Evolutionary conservation across 116 monocot species (phyloP).

Genomic region (Zostera marina): DNA sequence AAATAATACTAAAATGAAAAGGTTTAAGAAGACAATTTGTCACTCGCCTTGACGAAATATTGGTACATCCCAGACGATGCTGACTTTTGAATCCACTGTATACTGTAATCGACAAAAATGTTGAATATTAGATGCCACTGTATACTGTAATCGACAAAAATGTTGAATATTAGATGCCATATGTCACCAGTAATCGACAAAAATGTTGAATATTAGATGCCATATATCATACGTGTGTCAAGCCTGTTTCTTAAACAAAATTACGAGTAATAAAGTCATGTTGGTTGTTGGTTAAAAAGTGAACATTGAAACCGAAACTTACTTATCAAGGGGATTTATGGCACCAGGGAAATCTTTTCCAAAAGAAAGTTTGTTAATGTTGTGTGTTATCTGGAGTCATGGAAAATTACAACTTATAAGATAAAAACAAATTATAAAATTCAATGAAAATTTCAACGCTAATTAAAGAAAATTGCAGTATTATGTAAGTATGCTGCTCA

Average conservation of each 20-base stretch:
- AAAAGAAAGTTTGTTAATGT: constrained; percentile 84
- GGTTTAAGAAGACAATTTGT: background rate
- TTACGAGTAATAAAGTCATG: too few species aligned
- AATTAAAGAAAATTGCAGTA: too few species aligned
- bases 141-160: too few species aligned
- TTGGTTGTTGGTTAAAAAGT: background rate
- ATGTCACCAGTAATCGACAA: constrained; percentile 9
- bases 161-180: background rate
- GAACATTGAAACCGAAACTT: constrained; percentile 12
- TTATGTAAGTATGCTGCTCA: constrained; percentile 13
- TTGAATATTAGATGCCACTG: background rate
- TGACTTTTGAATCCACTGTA: constrained; percentile 39
- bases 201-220: background rate
- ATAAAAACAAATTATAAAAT: background rate
- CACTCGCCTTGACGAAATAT: constrained; percentile 80
- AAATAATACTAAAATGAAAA: background rate
- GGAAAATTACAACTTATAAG: background rate
- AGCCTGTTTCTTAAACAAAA: too few species aligned
- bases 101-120: constrained; percentile 25
- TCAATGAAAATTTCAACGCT: background rate
- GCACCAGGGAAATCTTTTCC: constrained; percentile 87
- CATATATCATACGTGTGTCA: background rate
- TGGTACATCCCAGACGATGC: constrained; percentile 59
- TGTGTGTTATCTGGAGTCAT: constrained; percentile 69
- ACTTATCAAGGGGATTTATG: constrained; percentile 96